A percentile compares a stretch with the other conserved stretches of the same genome.
Evolutionary conservation across 106 monocot genomes (phyloP).

Genomic region (Iris macrosiphon): DNA sequence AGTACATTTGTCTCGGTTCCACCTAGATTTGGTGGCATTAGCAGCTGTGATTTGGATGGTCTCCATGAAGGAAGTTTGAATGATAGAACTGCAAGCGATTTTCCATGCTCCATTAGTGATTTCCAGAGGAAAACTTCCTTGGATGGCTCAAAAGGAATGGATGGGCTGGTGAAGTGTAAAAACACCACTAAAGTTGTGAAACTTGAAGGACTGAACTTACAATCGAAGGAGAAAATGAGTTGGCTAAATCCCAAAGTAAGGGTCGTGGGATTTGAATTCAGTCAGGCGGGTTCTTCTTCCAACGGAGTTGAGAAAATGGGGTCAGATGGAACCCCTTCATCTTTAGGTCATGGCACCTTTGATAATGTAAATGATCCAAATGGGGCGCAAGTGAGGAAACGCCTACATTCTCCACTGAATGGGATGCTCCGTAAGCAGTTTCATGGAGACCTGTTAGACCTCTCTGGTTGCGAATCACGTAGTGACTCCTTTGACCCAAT

Average conservation of each 20-base stretch:
- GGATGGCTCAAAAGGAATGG: conserved; percentile 19
- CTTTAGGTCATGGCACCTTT: no score
- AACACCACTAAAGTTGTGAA: conserved; percentile 22
- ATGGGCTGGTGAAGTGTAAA: conserved; percentile 17
- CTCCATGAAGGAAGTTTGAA: conserved; percentile 25
- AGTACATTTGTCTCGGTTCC: conserved; percentile 36
- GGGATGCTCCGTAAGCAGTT: conserved; percentile 40
- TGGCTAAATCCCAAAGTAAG: conserved; percentile 28
- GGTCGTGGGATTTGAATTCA: conserved; percentile 80
- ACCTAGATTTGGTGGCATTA: conserved; percentile 20
- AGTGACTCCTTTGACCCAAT: conserved; percentile 2
- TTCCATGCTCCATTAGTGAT: conserved; percentile 27
- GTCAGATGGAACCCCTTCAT: conserved; percentile 13
- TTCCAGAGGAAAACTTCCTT: conserved; percentile 27
- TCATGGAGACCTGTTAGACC: conserved; percentile 44
- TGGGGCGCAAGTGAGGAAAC: conserved; percentile 51
- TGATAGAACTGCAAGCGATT: conserved; percentile 13
- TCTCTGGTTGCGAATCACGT: conserved; percentile 20
- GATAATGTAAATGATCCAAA: conserved; percentile 18
- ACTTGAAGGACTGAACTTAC: conserved; percentile 36
- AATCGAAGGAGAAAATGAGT: conserved; percentile 25
- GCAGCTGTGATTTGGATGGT: conserved; percentile 44
- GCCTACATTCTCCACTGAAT: conserved; percentile 65
- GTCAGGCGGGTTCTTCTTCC: no score
- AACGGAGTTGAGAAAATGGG: conserved; percentile 2